Evolutionary conservation across 2,329 filamentous ascomycete species (phyloP), one percentile per base, ranked within the genome.

Genomic region (Stagonosporopsis cucurbitacearum): DNA sequence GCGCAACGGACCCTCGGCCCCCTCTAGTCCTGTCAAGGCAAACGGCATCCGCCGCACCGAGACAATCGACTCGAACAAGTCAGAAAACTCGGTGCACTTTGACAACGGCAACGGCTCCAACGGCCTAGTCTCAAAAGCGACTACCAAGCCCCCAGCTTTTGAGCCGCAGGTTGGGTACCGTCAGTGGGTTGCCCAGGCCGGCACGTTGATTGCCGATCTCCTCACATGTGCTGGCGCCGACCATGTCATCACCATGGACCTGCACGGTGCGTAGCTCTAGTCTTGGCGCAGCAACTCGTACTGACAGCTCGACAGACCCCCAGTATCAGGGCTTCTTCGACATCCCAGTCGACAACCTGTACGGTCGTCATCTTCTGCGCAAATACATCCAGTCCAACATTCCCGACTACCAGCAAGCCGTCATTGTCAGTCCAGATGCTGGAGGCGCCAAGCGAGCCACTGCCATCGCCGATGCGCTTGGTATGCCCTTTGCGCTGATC

Each of bases 311-410:
- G 92, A 95, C 74, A 69, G 94, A 97, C 75, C 90, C 92, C 37
- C 92, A 99, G 77, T 98, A 98, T 72, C 95, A 99, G 78, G 95
- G 95, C 50, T 99, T 97, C 82, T 98, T 99, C 73, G 94, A 99
- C 72, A 96, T 98, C 55, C 95, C 95, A 2, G 95, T 99, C 53
- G 95, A 99, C 79, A 99, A 99, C 75, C 83, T 99, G 17, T 98
- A 98, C 78, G 94, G 88, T 53, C 87, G 90, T 66, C 88, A 90
- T 45, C 79, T 93, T 46, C 81, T 88, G 54, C 84, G 85, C 71
- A 85, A 84, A 67, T 88, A 88, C 74, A 87, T 88, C 66, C 88
- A 92, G 73, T 87, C 90, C 71, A 86, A 92, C 68, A 95, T 96
- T 57, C 88, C 91, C 44, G 88, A 93, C 71, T 93, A 88, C 77